phyloP scores from a whole-genome alignment of 805 yeast genomes.

The Lipomyces sp. region DNA sequence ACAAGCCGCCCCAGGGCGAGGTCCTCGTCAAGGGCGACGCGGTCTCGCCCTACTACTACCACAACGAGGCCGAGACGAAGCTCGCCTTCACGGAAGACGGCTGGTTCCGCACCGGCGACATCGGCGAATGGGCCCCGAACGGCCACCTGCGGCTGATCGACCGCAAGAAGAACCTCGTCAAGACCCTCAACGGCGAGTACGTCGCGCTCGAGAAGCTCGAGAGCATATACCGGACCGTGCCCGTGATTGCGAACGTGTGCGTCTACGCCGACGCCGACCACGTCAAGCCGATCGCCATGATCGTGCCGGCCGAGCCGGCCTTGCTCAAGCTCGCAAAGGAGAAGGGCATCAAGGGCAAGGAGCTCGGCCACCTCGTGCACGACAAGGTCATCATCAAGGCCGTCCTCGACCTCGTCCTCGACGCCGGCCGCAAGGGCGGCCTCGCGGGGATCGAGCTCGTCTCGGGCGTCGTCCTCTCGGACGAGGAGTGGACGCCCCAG shows the following conservation, averaged over 20 bases:
- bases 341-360: conserved; percentile 49
- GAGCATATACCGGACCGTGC: conserved; percentile 80
- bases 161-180: conserved; percentile 92
- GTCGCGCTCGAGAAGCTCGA: conserved; percentile 95
- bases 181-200: conserved; percentile 95
- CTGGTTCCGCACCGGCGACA: conserved; percentile 97
- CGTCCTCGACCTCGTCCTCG: conserved; percentile 57
- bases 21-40: conserved; percentile 72
- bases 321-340: conserved; percentile 59
- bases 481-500: conserved; percentile 97
- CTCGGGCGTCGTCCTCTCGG: conserved; percentile 70
- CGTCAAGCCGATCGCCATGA: conserved; percentile 89
- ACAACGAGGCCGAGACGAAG: conserved; percentile 76
- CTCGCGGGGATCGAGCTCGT: conserved; percentile 81
- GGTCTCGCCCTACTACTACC: conserved; percentile 73
- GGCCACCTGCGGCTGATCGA: conserved; percentile 85
- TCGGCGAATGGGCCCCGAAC: conserved; percentile 82
- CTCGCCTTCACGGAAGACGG: conserved; percentile 75
- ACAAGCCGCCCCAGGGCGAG: conserved; percentile 87
- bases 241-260: conserved; percentile 74
- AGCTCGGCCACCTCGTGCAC: conserved; percentile 49
- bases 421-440: conserved; percentile 78
- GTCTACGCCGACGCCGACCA: conserved; percentile 86
- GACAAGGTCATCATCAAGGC: conserved; percentile 55
- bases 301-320: conserved; percentile 72